Evolutionary conservation across 2,329 filamentous ascomycete species (phyloP), one percentile per base, ranked within the genome.

Genomic region (Leptodontidium sp.): DNA sequence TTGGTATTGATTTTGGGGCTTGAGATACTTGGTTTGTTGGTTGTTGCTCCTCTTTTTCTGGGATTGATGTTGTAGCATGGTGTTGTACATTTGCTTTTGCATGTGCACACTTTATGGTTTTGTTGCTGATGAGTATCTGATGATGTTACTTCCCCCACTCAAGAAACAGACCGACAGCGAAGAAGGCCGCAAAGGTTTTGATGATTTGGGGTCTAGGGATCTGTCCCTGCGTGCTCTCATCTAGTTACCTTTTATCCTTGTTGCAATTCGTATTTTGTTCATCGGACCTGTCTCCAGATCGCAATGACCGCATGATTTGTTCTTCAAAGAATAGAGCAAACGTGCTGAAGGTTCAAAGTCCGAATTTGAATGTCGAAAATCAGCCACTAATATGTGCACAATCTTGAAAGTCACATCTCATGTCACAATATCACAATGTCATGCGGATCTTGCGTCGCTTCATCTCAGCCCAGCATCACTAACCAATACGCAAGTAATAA

Each of bases 391-490:
- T 11, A 4, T n/a, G n/a, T 50, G 9, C 21, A n/a, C 1, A 24
- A 50, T 50, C 9, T 8, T n/a, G 47, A 8, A 24, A 24, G 9
- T 21, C 17, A 24, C 2, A 17, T 43, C 38, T 59, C 57, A 59
- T 40, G 38, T 40, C 35, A 45, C 29, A 29, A 59, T 40, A 21
- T 40, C 35, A 45, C 29, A 29, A 29, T 59, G 11, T 59, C 38
- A 59, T 5, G 21, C n/a, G 14, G 38, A 24, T 29, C 21, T 59
- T 59, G 29, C n/a, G 15, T 59, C 14, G 38, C 38, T 59, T 59
- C 57, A 59, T 59, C 57, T 59, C 38, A 17, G 21, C 57, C 57
- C 57, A 43, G 15, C 57, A 45, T 45, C 57, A 21, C 12, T 14
- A 40, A n/a, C 57, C 38, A 59, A 59, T 45, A 17, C 32, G 21